A percentile compares a stretch with the other conserved stretches of the same genome.
Evolutionary conservation across 2,329 filamentous ascomycete genomes (phyloP).

Genomic region (Aspergillus luchuensis): DNA sequence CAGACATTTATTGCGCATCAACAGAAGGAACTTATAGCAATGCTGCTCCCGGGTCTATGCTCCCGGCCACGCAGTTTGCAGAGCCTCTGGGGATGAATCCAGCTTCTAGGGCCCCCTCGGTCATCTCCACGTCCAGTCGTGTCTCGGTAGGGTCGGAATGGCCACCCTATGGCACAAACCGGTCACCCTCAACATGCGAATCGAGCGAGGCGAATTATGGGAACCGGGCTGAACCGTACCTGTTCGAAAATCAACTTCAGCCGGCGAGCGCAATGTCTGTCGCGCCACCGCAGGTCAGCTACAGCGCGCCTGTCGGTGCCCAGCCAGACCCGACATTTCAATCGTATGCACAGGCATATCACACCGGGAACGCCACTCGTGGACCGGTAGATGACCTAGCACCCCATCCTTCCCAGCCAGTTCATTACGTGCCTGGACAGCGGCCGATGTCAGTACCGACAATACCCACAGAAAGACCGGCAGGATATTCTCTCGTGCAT

Average conservation of each 20-base stretch:
- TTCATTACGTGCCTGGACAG: slow-evolving; percentile 20
- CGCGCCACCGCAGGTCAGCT: slow-evolving; percentile 25
- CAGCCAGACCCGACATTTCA: slow-evolving; percentile 23
- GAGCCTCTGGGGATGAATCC: slow-evolving; percentile 21
- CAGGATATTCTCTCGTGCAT: slow-evolving; percentile 19
- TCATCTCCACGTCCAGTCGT: slow-evolving; percentile 28
- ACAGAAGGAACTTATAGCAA: slow-evolving; percentile 23
- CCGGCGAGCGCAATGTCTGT: slow-evolving; percentile 18
- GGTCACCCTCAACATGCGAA: slow-evolving; percentile 31
- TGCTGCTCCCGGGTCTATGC: slow-evolving; percentile 22
- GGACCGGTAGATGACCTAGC: slow-evolving; percentile 18
- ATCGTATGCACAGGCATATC: slow-evolving; percentile 26
- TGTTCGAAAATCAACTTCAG: slow-evolving; percentile 22
- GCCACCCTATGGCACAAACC: slow-evolving; percentile 29
- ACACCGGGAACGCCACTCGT: slow-evolving; percentile 15
- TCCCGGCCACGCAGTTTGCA: slow-evolving; percentile 29
- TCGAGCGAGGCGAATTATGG: slow-evolving; percentile 32
- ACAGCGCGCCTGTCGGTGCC: slow-evolving; percentile 16
- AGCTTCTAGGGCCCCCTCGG: slow-evolving; percentile 27
- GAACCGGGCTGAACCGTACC: slow-evolving; percentile 27
- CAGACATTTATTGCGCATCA: neutral
- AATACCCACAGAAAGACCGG: slow-evolving; percentile 15
- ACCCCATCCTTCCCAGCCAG: slow-evolving; percentile 16
- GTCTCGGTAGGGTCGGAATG: slow-evolving; percentile 32
- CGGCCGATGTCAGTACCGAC: slow-evolving; percentile 26